Conservation (phyloP, 2,329 filamentous ascomycete genomes). For the Xylaria sp. region DNA sequence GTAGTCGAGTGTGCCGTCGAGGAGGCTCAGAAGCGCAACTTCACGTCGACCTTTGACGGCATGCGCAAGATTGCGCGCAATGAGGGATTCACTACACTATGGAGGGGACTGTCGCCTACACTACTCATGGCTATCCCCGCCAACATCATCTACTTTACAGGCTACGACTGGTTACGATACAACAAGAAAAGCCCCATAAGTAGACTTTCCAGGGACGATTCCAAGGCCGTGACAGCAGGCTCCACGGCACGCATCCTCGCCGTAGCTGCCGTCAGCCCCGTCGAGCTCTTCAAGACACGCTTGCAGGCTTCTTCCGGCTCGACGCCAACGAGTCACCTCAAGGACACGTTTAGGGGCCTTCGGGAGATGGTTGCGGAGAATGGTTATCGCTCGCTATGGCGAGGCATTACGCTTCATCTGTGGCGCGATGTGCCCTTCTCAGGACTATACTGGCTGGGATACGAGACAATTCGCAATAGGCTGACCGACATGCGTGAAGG, state of each 20-base stretch:
- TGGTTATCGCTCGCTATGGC: slow-evolving; percentile 87
- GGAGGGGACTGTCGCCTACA: slow-evolving; percentile 94
- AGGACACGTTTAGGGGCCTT: slow-evolving; percentile 80
- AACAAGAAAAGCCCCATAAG: slow-evolving; percentile 78
- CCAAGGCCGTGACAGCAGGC: slow-evolving; percentile 83
- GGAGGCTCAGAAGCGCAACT: slow-evolving; percentile 83
- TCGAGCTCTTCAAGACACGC: slow-evolving; percentile 93
- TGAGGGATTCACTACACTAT: slow-evolving; percentile 86
- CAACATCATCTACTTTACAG: slow-evolving; percentile 98
- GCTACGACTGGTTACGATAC: slow-evolving; percentile 92
- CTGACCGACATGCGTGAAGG: slow-evolving; percentile 76
- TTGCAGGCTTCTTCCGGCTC: slow-evolving; percentile 80
- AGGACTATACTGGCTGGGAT: slow-evolving; percentile 97
- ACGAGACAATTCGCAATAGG: slow-evolving; percentile 81
- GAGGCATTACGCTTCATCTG: slow-evolving; percentile 87
- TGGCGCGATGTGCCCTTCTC: slow-evolving; percentile 99
- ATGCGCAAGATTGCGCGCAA: slow-evolving; percentile 94
- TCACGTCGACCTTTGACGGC: slow-evolving; percentile 91
- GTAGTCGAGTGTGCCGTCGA: slow-evolving; percentile 84
- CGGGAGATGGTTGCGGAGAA: slow-evolving; percentile 80
- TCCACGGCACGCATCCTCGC: slow-evolving; percentile 81
- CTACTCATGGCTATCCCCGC: slow-evolving; percentile 92
- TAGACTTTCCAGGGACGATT: slow-evolving; percentile 71
- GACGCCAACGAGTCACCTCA: slow-evolving; percentile 75
- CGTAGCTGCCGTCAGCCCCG: slow-evolving; percentile 84